A percentile compares a stretch with the other conserved stretches of the same genome.
Conservation (phyloP, 1,139 yeast genomes). For the Suhomyces anneliseae region DNA sequence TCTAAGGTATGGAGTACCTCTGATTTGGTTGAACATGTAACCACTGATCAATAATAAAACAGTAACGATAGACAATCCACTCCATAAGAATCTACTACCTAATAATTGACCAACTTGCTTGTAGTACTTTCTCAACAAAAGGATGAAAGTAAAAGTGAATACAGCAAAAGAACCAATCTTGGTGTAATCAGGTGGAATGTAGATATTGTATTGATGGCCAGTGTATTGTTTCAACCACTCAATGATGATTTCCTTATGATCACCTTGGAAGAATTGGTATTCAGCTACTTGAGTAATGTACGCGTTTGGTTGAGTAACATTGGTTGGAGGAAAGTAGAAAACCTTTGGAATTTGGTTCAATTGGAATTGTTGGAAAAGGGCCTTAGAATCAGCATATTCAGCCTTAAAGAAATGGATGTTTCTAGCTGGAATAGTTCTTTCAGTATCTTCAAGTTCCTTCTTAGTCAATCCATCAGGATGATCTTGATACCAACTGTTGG, state of each 20-base stretch:
- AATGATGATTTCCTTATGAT: constrained; percentile 44
- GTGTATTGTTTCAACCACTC: constrained; percentile 40
- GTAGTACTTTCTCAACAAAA: constrained; percentile 23
- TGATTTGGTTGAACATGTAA: constrained; percentile 88
- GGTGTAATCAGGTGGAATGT: constrained; percentile 57
- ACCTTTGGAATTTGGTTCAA: constrained; percentile 80
- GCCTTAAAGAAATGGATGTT: constrained; percentile 69
- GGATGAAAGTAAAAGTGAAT: constrained; percentile 30
- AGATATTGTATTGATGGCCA: constrained; percentile 46
- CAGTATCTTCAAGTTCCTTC: constrained; percentile 25
- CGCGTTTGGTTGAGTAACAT: constrained; percentile 26
- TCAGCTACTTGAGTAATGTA: constrained; percentile 40
- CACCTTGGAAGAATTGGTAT: constrained; percentile 56
- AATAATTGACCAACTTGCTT: constrained; percentile 35
- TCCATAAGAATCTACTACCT: constrained; percentile 55
- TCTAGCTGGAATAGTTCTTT: constrained; percentile 21
- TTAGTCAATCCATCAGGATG: constrained; percentile 41
- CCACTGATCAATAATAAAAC: constrained; percentile 81
- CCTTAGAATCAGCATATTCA: constrained; percentile 61
- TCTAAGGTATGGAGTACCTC: constrained; percentile 71
- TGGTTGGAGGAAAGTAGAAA: constrained; percentile 63
- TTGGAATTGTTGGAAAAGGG: constrained; percentile 54
- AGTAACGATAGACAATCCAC: constrained; percentile 55
- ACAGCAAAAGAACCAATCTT: constrained; percentile 52
- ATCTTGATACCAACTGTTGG: constrained; percentile 59